Conservation (phyloP, 805 yeast genomes). For the Starmerella asiatica region DNA sequence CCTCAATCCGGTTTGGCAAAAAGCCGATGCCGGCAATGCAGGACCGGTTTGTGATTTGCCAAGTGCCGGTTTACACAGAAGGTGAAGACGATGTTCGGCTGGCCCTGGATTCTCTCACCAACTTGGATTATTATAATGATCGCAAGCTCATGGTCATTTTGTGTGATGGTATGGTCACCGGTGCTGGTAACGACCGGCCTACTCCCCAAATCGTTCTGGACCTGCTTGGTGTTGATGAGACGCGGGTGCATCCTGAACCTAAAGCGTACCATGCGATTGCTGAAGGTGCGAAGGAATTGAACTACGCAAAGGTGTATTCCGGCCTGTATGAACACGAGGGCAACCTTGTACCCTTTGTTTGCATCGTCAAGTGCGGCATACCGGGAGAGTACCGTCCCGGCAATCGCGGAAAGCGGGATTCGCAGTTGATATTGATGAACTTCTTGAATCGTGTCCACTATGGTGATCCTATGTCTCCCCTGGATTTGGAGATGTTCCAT, state of each 20-base stretch:
- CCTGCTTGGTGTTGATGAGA: slow-evolving; percentile 32
- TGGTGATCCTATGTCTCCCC: slow-evolving; percentile 45
- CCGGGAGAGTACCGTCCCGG: slow-evolving; percentile 45
- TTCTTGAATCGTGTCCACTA: slow-evolving; percentile 47
- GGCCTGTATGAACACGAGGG: slow-evolving; percentile 48
- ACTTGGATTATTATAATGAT: slow-evolving; percentile 42
- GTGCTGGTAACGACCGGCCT: slow-evolving; percentile 43
- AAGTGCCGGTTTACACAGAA: slow-evolving; percentile 41
- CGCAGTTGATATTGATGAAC: slow-evolving; percentile 45
- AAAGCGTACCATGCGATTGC: slow-evolving; percentile 41
- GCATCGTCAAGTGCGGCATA: slow-evolving; percentile 44
- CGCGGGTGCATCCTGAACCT: slow-evolving; percentile 39
- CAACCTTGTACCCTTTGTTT: slow-evolving; percentile 39
- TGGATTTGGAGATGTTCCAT: slow-evolving; percentile 42
- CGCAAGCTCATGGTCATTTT: slow-evolving; percentile 43
- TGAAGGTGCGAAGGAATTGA: slow-evolving; percentile 45
- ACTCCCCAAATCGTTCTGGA: slow-evolving; percentile 44
- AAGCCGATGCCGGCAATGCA: slow-evolving; percentile 29
- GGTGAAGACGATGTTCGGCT: slow-evolving; percentile 41
- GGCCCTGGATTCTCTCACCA: slow-evolving; percentile 45
- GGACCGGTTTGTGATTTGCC: slow-evolving; percentile 32
- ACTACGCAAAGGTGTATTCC: slow-evolving; percentile 49
- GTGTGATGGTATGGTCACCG: slow-evolving; percentile 49
- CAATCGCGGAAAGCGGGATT: slow-evolving; percentile 53
- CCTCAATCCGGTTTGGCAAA: slow-evolving; percentile 30